These are phyloP conservation scores for Spergularia azorica DNA, from an alignment of 179 eudicot species.

Conservation along the genomic window DNA sequence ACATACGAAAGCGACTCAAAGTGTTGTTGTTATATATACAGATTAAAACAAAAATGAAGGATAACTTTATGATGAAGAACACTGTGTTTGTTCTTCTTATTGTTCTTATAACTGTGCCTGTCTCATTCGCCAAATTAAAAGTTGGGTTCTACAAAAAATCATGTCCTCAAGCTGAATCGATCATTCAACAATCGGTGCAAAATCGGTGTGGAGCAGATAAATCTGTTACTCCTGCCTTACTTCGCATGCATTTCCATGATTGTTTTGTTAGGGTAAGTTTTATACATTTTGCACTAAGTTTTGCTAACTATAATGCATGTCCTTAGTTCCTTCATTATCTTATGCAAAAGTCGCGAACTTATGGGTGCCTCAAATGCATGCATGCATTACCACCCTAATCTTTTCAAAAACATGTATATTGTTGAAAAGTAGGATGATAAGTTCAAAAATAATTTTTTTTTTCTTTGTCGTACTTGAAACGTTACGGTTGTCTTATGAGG, in stretches of 20 bases:
- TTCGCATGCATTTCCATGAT: slow-evolving; percentile 59
- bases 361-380: no score
- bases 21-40: no score
- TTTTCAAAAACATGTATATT: no score
- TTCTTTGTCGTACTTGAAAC: no score
- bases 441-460: no score
- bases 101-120: neutral
- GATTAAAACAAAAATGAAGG: neutral
- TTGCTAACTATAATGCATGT: no score
- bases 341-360: no score
- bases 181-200: slow-evolving; percentile 33
- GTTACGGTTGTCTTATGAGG: no score
- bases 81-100: neutral
- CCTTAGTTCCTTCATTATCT: no score
- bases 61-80: neutral
- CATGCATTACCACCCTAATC: no score
- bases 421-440: no score
- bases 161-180: slow-evolving; percentile 44
- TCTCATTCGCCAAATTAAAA: slow-evolving; percentile 7
- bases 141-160: slow-evolving; percentile 31
- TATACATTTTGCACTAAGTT: neutral
- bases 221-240: slow-evolving; percentile 44
- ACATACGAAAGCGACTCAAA: neutral
- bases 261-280: slow-evolving; percentile 47
- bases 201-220: slow-evolving; percentile 28